phyloP scores from a whole-genome alignment of 805 yeast genomes.

The Candida cerambycidarum region DNA sequence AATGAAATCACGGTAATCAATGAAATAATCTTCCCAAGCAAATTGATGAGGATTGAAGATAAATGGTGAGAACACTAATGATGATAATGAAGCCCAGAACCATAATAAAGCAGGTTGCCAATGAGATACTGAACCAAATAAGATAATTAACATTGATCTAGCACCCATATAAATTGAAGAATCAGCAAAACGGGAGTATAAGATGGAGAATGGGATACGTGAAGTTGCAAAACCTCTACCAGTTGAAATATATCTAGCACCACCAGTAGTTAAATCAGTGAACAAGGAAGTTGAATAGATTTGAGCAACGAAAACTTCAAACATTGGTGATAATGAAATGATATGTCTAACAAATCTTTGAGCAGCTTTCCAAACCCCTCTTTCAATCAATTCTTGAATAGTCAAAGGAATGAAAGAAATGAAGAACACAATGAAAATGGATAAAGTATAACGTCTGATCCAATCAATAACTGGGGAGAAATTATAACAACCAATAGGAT shows the following conservation, averaged over 20 bases:
- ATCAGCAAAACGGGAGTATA: slow-evolving; percentile 72
- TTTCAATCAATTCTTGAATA: slow-evolving; percentile 74
- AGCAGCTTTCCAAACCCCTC: slow-evolving; percentile 70
- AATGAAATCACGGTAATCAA: slow-evolving; percentile 92
- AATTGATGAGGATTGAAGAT: slow-evolving; percentile 97
- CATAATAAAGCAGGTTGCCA: slow-evolving; percentile 94
- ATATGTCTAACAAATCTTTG: slow-evolving; percentile 66
- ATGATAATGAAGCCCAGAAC: slow-evolving; percentile 94
- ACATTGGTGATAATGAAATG: slow-evolving; percentile 69
- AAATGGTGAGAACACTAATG: slow-evolving; percentile 90
- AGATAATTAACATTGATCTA: slow-evolving; percentile 67
- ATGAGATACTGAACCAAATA: slow-evolving; percentile 71
- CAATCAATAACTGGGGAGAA: slow-evolving; percentile 70
- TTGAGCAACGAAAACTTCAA: slow-evolving; percentile 77
- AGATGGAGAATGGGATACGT: slow-evolving; percentile 61
- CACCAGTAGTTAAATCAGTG: slow-evolving; percentile 71
- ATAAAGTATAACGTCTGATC: slow-evolving; percentile 70
- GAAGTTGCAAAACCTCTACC: slow-evolving; percentile 82
- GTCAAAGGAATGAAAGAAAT: slow-evolving; percentile 73
- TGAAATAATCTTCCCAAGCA: slow-evolving; percentile 92
- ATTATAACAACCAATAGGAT: slow-evolving; percentile 71
- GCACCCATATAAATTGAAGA: slow-evolving; percentile 85
- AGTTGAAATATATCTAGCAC: slow-evolving; percentile 79
- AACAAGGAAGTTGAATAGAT: slow-evolving; percentile 70
- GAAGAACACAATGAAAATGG: slow-evolving; percentile 72